Percentiles rank a stretch among this genome's conserved stretches.
Conservation (phyloP, 1,139 yeast genomes). For the Pneumocystis wakefieldiae region DNA sequence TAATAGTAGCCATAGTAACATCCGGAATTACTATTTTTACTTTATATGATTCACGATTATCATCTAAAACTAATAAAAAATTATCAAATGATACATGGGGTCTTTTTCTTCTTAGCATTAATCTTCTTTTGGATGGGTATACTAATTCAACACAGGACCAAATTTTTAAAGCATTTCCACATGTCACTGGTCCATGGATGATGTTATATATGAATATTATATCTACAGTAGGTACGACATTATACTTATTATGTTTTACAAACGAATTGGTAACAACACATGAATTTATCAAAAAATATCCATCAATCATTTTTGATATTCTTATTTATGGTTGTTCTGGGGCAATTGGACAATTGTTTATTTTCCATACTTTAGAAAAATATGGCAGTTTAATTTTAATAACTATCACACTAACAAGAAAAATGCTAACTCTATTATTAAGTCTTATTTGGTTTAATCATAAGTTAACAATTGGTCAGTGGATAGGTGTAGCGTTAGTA, state of each 20-base stretch:
- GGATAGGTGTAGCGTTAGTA: constrained; percentile 66
- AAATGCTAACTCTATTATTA: constrained; percentile 85
- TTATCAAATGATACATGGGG: constrained; percentile 33
- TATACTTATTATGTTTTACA: constrained; percentile 31
- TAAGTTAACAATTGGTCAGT: constrained; percentile 43
- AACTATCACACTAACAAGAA: constrained; percentile 89
- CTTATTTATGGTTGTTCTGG: constrained; percentile 63
- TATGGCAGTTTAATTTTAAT: constrained; percentile 76
- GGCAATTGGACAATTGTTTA: constrained; percentile 82
- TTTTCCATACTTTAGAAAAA: constrained; percentile 64
- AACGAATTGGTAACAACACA: constrained; percentile 35
- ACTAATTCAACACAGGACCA: constrained; percentile 90
- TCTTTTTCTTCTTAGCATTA: constrained; percentile 38
- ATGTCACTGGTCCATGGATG: constrained; percentile 62
- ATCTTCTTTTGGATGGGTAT: constrained; percentile 73
- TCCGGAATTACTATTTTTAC: constrained; percentile 73
- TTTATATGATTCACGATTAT: constrained; percentile 26
- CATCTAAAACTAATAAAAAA: constrained; percentile 18
- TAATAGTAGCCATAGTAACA: constrained; percentile 64
- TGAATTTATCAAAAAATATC: constrained; percentile 35
- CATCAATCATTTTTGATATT: constrained; percentile 43
- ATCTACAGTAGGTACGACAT: constrained; percentile 29
- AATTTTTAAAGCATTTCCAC: constrained; percentile 37
- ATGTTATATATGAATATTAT: constrained; percentile 70
- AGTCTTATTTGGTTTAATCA: constrained; percentile 83